Evolutionary conservation across 768 basidiomycete species (phyloP), one percentile per base, ranked within the genome.

Genomic region (Pisolithus tinctorius): DNA sequence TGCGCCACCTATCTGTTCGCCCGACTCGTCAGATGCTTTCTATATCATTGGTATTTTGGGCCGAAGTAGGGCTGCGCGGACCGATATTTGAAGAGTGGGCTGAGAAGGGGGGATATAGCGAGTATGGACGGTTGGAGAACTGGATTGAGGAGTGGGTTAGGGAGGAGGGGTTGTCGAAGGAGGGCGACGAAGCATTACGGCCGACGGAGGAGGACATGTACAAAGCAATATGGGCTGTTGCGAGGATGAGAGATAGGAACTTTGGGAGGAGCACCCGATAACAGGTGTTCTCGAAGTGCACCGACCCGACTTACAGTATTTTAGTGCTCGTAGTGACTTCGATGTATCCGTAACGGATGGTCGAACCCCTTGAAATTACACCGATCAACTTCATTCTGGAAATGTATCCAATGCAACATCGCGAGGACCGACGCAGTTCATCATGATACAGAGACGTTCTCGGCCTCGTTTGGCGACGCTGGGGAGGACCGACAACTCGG

Each of bases 141-240:
- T 87, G 84, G 84, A 64, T 86, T 31, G 55, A 59, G 40, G 75
- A 70, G 26, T 84, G 84, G 86, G 76, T 83, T 0, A 81, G 80
- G 4, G 63, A 71, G 62, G 40, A 64, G 50, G 61, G 60, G 50
- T 63, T 78, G 45, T 20, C 7, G 30, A 17, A 36, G 9, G 17
- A 11, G n/a, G 30, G 7, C 0, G 34, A 13, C 34, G 34, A 34
- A 34, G 34, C 13, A 5, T 3, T 34, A 34, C 14, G 26, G 29
- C 83, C 83, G 7, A 63, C 55, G 20, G 73, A 73, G 44, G 55
- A 56, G 49, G 62, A 76, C 69, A 61, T 73, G 60, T 57, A 63
- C 53, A 55, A 54, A 40, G 61, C 60, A 30, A 58, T 66, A 38
- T 53, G 53, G 52, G 43, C 55, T 29, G 60, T 68, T 37, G 54